Evolutionary conservation across 2,329 filamentous ascomycete genomes (phyloP).

Genomic region (Pestalotiopsis sp.): DNA sequence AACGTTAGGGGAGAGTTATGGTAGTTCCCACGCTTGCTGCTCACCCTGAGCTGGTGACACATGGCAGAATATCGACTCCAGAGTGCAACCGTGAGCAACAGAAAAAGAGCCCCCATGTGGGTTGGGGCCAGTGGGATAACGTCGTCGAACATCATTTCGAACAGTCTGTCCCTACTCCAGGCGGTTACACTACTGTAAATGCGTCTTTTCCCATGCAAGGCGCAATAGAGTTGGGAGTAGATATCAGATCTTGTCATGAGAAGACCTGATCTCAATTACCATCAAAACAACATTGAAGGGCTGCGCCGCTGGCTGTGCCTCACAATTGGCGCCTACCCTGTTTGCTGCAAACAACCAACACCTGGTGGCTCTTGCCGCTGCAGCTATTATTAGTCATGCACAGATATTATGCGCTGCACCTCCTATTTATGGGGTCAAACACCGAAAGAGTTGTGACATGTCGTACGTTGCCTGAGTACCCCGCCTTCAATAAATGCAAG

Average conservation of each 20-base stretch:
- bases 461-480: background rate
- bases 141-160: background rate
- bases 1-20: conserved; percentile 22
- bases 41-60: background rate
- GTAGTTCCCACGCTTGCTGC: background rate
- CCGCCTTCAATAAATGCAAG: background rate
- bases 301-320: background rate
- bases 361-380: background rate
- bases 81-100: background rate
- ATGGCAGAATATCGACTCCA: background rate
- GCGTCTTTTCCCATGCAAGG: background rate
- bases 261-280: background rate
- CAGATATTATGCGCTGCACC: background rate
- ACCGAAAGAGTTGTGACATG: background rate
- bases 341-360: background rate
- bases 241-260: background rate
- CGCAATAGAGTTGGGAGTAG: background rate
- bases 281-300: background rate
- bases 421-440: background rate
- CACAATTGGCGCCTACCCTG: background rate
- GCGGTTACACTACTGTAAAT: background rate
- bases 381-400: background rate
- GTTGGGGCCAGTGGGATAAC: background rate
- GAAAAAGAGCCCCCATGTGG: background rate
- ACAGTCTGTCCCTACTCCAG: background rate